Evolutionary conservation across 768 basidiomycete species (phyloP), one percentile per base, ranked within the genome.

Genomic region (Polyporus arcularius): DNA sequence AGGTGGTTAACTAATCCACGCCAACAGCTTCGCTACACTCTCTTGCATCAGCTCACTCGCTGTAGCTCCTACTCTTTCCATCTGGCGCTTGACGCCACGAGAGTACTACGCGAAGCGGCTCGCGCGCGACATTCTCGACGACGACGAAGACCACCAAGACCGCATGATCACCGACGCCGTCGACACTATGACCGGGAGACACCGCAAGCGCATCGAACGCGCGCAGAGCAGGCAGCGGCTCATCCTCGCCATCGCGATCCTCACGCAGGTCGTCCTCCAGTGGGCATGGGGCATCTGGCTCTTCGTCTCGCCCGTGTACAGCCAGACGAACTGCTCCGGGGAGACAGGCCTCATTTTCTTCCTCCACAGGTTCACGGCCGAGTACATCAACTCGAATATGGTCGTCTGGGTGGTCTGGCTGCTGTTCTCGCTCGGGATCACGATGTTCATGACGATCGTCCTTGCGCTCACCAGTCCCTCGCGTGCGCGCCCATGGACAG

Each of bases 281-380:
- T 71, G 70, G 70, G 60, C 70, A 3, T 71, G 70, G 70, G 68
- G 65, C 26, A 55, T 71, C 53, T 45, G 67, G 18, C 60, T 71
- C 32, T 71, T 71, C 45, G 64, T 68, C n/a, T 65, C 68, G 2
- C 61, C 60, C 4, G 32, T 35, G 12, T 71, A 71, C 54, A 66
- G 65, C 55, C 67, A 68, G 51, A 57, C 55, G 12, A 62, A 61
- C 40, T 68, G 67, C 55, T 69, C 61, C 53, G 67, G 60, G 32
- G 48, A 49, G 30, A 71, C 70, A 6, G 30, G 15, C 16, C 48
- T 71, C 40, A 40, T 68, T 26, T 43, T 71, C 39, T 69, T 71
- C 53, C 32, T 67, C 14, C 35, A n/a, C 9, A 57, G 38, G 12
- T 67, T 69, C 42, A 55, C 43, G 6, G 63, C 64, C 1, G 40